Percentiles rank a stretch among this genome's conserved stretches.
Evolutionary conservation across 495 filamentous ascomycete species (phyloP).

Genomic region (Mycothermus thermophilus): DNA sequence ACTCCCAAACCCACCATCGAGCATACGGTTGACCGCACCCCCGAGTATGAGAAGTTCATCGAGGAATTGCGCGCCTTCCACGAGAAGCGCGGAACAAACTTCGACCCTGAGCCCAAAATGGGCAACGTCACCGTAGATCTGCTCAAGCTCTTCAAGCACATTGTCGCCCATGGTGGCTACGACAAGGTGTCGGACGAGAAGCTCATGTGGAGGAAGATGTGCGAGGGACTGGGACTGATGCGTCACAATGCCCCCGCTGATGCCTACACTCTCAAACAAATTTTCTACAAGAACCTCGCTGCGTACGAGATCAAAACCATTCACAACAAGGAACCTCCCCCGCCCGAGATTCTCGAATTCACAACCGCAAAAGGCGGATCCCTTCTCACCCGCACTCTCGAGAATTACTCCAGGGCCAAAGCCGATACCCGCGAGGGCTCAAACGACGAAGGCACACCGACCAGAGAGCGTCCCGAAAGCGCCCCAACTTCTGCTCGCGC

Average conservation of each 20-base stretch:
- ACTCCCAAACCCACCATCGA: slow-evolving; percentile 19
- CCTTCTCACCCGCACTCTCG: slow-evolving; percentile 59
- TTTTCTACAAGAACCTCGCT: slow-evolving; percentile 71
- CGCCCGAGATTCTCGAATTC: slow-evolving; percentile 68
- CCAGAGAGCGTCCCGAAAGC: slow-evolving; percentile 46
- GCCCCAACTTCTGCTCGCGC: slow-evolving; percentile 41
- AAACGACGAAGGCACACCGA: slow-evolving; percentile 50
- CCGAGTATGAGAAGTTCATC: slow-evolving; percentile 59
- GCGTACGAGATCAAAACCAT: slow-evolving; percentile 67
- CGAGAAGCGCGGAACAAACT: slow-evolving; percentile 53
- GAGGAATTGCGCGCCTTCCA: slow-evolving; percentile 50
- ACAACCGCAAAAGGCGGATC: slow-evolving; percentile 61
- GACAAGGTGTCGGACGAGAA: slow-evolving; percentile 68
- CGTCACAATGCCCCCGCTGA: slow-evolving; percentile 52
- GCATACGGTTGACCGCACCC: slow-evolving; percentile 35
- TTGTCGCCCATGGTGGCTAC: slow-evolving; percentile 61
- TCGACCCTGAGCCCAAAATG: slow-evolving; percentile 62
- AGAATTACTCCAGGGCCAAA: slow-evolving; percentile 43
- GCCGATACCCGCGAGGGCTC: slow-evolving; percentile 34
- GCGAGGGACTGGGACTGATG: slow-evolving; percentile 46
- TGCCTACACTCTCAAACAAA: slow-evolving; percentile 63
- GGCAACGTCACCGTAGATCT: slow-evolving; percentile 58
- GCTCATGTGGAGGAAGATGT: slow-evolving; percentile 62
- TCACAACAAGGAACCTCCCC: slow-evolving; percentile 60
- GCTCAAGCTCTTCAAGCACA: slow-evolving; percentile 52